phyloP scores from a whole-genome alignment of 2,329 filamentous ascomycete genomes.

The Calonectria ilicicola region DNA sequence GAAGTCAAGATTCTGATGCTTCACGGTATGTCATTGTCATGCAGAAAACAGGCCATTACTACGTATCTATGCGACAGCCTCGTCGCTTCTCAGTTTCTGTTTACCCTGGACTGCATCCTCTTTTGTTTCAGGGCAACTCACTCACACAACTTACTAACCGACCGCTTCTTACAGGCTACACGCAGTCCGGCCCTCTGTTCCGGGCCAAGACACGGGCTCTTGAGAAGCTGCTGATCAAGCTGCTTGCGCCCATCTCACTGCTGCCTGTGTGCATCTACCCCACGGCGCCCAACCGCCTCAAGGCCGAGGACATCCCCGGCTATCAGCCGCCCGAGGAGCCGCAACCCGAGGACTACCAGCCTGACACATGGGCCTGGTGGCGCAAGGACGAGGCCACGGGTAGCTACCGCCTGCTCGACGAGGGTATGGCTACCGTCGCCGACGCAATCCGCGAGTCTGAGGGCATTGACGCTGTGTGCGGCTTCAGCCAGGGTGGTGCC shows the following conservation, averaged over 20 bases:
- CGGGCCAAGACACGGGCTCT: constrained; percentile 89
- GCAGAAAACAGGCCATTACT: background rate
- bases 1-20: constrained; percentile 81
- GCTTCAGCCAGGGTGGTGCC: constrained; percentile 85
- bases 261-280: constrained; percentile 73
- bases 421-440: constrained; percentile 74
- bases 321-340: constrained; percentile 62
- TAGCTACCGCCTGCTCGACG: constrained; percentile 77
- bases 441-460: constrained; percentile 70
- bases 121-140: background rate
- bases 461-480: constrained; percentile 82
- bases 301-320: constrained; percentile 76
- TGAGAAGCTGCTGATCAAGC: constrained; percentile 82
- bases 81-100: background rate
- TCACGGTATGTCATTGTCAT: constrained; percentile 65
- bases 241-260: constrained; percentile 71
- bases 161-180: constrained; percentile 72
- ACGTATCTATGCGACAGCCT: background rate
- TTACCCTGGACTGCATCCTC: constrained; percentile 1
- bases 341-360: constrained; percentile 60
- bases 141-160: constrained; percentile 26
- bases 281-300: constrained; percentile 74
- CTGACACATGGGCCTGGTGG: constrained; percentile 87
- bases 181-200: constrained; percentile 89
- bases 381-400: constrained; percentile 74